Percentiles rank a stretch among this genome's conserved stretches.
Evolutionary conservation across 1,139 yeast genomes (phyloP).

Genomic region (Suhomyces taliae): DNA sequence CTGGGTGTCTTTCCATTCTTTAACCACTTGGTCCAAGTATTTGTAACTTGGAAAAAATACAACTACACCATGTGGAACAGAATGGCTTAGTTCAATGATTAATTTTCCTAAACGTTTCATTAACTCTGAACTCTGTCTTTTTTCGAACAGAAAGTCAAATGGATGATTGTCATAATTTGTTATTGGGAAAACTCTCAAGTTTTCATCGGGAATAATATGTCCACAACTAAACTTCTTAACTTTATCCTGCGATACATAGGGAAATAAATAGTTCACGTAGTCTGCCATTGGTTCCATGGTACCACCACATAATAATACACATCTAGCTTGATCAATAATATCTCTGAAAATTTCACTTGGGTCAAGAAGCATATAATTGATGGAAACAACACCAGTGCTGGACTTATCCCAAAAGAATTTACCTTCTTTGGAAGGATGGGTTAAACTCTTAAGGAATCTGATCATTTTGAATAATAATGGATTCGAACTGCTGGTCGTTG

Average conservation of each 20-base stretch:
- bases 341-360: constrained; percentile 73
- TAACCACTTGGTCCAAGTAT: constrained; percentile 54
- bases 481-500: constrained; percentile 25
- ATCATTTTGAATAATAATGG: constrained; percentile 70
- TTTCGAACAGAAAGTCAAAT: constrained; percentile 71
- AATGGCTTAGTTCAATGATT: constrained; percentile 40
- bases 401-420: constrained; percentile 65
- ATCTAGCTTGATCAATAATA: constrained; percentile 62
- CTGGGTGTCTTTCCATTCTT: constrained; percentile 48
- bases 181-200: constrained; percentile 62
- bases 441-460: constrained; percentile 61
- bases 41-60: constrained; percentile 84
- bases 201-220: constrained; percentile 76
- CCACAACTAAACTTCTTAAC: constrained; percentile 71
- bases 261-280: constrained; percentile 64
- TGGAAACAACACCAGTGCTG: constrained; percentile 22
- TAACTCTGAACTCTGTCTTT: constrained; percentile 50
- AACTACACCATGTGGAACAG: constrained; percentile 74
- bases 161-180: constrained; percentile 19
- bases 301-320: constrained; percentile 89
- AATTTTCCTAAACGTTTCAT: constrained; percentile 55
- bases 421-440: constrained; percentile 82
- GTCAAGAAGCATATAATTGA: constrained; percentile 76
- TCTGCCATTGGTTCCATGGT: constrained; percentile 92
- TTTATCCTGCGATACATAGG: constrained; percentile 42